Evolutionary conservation across 2,329 filamentous ascomycete species (phyloP).

Genomic region (Trichoderma polysporum): DNA sequence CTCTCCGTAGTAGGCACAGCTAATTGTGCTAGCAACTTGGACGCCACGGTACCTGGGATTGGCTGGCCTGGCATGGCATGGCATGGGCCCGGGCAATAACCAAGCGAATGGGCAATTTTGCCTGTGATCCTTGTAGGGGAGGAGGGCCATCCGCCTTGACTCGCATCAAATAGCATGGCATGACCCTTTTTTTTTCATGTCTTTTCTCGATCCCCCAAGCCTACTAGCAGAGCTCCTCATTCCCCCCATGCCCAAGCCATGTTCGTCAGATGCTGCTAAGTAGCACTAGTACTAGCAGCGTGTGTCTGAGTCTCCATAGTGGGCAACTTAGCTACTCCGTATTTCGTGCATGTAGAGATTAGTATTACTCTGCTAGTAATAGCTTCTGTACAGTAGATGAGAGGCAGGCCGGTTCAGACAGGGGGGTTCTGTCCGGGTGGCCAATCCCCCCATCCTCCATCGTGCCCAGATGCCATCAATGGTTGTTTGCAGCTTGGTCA

Average conservation of each 20-base stretch:
- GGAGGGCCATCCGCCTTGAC: neutral
- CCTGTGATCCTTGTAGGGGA: neutral
- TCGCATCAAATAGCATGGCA: constrained; percentile 7
- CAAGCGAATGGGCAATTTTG: neutral
- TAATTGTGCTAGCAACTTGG: neutral
- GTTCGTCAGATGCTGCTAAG: neutral
- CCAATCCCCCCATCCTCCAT: too few species aligned
- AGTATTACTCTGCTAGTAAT: too few species aligned
- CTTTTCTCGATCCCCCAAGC: neutral
- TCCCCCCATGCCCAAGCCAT: too few species aligned
- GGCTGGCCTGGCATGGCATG: neutral
- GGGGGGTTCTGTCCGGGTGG: too few species aligned
- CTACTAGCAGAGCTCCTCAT: neutral
- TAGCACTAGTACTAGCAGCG: neutral
- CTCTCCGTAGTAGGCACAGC: neutral
- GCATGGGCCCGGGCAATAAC: neutral
- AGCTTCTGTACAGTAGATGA: too few species aligned
- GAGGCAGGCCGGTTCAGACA: neutral
- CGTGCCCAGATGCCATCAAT: too few species aligned
- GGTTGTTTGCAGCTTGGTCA: neutral
- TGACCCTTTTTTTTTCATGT: neutral
- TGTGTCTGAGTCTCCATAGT: neutral
- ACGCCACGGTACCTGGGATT: neutral
- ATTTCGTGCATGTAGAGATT: neutral
- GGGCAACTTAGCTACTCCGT: neutral